phyloP scores from a whole-genome alignment of 2,329 filamentous ascomycete species.

The Cryoendolithus antarcticus region DNA sequence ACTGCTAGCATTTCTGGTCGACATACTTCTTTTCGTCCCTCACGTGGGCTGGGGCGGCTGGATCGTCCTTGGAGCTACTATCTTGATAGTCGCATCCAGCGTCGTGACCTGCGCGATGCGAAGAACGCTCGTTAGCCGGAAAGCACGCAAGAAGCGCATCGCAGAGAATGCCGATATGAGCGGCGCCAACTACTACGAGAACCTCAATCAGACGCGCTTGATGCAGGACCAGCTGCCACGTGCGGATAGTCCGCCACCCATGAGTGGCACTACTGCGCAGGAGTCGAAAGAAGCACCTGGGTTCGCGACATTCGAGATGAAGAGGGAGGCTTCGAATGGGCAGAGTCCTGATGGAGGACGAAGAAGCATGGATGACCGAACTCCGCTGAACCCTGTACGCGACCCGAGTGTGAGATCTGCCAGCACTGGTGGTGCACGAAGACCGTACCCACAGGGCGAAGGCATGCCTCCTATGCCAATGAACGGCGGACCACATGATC shows the following conservation, averaged over 20 bases:
- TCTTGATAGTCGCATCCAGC: conserved; percentile 68
- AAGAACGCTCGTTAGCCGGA: conserved; percentile 77
- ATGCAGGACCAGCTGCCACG: conserved; percentile 27
- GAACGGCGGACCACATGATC: conserved; percentile 13
- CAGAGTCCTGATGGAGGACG: conserved; percentile 5
- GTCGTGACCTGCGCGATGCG: conserved; percentile 92
- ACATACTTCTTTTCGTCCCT: conserved; percentile 87
- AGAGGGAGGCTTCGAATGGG: conserved; percentile 42
- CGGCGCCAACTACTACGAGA: conserved; percentile 72
- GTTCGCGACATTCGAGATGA: conserved; percentile 53
- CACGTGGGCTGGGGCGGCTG: conserved; percentile 91
- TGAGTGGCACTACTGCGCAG: conserved; percentile 43
- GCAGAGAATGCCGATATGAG: conserved; percentile 96
- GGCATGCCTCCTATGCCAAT: conserved; percentile 27
- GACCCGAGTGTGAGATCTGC: conserved; percentile 43
- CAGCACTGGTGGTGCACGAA: conserved; percentile 22
- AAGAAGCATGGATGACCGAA: conserved; percentile 53
- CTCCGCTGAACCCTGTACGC: conserved; percentile 42
- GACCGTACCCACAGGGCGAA: conserved; percentile 26
- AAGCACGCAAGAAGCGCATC: conserved; percentile 84
- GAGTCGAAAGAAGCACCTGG: conserved; percentile 40
- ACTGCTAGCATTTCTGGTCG: conserved; percentile 79
- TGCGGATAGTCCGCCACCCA: conserved; percentile 42
- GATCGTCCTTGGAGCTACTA: conserved; percentile 78
- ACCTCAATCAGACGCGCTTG: conserved; percentile 32